Conservation (phyloP, 192 early-diverging fungal species). For the Umbelopsis vinacea region DNA sequence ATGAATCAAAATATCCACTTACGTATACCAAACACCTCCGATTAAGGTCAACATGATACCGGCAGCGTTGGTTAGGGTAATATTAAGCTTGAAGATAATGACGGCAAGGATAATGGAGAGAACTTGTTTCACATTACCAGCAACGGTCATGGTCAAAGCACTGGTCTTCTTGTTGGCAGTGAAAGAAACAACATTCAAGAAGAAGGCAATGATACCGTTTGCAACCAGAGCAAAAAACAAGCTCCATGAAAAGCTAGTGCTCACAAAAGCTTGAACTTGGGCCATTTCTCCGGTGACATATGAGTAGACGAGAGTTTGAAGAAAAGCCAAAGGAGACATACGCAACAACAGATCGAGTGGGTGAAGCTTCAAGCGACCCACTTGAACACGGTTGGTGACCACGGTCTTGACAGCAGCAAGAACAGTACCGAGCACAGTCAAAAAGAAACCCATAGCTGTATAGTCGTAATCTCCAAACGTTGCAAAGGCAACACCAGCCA, state of each 20-base stretch:
- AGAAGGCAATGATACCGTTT: constrained; percentile 86
- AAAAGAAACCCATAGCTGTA: constrained; percentile 60
- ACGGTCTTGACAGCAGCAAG: constrained; percentile 74
- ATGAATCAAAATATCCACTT: constrained; percentile 19
- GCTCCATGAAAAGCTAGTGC: constrained; percentile 23
- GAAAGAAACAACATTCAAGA: constrained; percentile 84
- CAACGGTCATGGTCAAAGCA: constrained; percentile 83
- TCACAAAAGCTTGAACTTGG: constrained; percentile 23
- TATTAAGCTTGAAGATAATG: constrained; percentile 60
- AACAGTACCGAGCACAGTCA: constrained; percentile 69
- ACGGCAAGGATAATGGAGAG: constrained; percentile 68
- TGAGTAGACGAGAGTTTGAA: constrained; percentile 46
- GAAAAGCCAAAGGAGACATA: constrained; percentile 55
- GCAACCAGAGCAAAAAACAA: constrained; percentile 59
- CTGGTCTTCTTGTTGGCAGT: constrained; percentile 86
- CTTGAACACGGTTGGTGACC: constrained; percentile 68
- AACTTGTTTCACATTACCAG: constrained; percentile 77
- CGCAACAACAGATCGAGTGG: constrained; percentile 70
- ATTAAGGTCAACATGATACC: constrained; percentile 66
- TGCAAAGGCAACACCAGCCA: constrained; percentile 70
- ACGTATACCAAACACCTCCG: constrained; percentile 66
- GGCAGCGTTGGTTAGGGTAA: constrained; percentile 56
- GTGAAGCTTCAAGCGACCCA: constrained; percentile 64
- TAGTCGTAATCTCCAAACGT: constrained; percentile 71
- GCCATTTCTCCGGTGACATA: constrained; percentile 53